Evolutionary conservation across 768 basidiomycete species (phyloP).

Genomic region (Termitomyces sp.): DNA sequence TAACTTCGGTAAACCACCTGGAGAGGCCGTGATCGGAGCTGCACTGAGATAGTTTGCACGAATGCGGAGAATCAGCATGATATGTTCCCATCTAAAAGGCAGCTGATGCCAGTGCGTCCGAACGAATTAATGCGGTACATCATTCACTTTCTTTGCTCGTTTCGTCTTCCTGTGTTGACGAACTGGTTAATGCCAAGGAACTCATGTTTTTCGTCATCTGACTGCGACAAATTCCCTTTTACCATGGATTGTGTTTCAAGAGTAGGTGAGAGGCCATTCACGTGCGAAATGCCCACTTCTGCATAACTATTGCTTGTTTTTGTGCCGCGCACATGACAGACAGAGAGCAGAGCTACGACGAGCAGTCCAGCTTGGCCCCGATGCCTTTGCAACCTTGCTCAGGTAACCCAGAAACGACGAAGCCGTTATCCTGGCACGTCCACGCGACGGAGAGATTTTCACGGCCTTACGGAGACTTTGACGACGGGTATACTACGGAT

Average conservation of each 20-base stretch:
- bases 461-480: no score
- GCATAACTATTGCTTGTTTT: neutral
- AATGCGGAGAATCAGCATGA: neutral
- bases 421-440: no score
- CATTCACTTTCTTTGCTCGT: neutral
- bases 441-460: no score
- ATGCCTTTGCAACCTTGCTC: no score
- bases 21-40: no score
- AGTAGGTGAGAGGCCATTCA: neutral
- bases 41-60: neutral
- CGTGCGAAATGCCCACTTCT: neutral
- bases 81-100: neutral
- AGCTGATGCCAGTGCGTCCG: neutral
- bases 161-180: neutral
- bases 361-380: no score
- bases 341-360: no score
- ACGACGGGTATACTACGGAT: no score
- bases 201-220: slow-evolving; percentile 6
- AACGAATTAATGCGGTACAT: neutral
- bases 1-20: no score
- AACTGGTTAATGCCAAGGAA: neutral
- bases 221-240: neutral
- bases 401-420: no score
- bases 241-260: neutral
- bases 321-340: neutral